A percentile compares a stretch with the other conserved stretches of the same genome.
Conservation (phyloP, 2,329 filamentous ascomycete species). For the Aspergillus puulaauensis region DNA sequence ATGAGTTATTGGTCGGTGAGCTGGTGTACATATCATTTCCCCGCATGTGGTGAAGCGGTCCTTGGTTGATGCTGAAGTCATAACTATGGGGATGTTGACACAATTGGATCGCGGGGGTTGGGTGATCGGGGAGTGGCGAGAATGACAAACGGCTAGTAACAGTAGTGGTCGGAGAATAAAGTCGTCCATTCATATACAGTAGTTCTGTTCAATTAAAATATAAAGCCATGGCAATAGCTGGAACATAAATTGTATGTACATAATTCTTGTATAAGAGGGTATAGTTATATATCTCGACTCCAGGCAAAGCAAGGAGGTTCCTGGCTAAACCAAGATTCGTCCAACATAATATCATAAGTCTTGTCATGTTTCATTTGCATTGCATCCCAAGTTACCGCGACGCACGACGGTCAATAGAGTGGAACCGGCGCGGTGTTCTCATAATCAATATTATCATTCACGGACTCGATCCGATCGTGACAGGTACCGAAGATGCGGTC, state of each 20-base stretch:
- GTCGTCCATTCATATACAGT: not conserved
- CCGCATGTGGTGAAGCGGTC: not conserved
- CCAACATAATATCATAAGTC: not conserved
- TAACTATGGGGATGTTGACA: not conserved
- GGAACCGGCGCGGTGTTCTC: constrained; percentile 11
- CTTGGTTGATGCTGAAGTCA: constrained; percentile 2
- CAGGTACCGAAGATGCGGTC: constrained; percentile 18
- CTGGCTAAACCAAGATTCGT: not conserved
- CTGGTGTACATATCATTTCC: not conserved
- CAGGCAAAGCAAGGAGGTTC: not conserved
- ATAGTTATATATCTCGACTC: not conserved
- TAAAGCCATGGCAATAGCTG: not conserved
- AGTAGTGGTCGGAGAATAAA: not conserved
- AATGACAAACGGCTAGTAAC: not conserved
- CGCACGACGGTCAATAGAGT: constrained; percentile 2
- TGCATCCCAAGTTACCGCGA: not conserved
- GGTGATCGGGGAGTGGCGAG: not conserved
- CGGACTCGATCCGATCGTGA: constrained; percentile 13
- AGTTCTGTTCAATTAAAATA: not conserved
- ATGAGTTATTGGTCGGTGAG: not conserved
- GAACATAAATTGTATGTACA: not conserved
- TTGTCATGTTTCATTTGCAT: not conserved
- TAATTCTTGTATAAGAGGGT: not conserved
- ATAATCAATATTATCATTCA: constrained; percentile 14
- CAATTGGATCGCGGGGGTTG: not conserved